These are phyloP conservation scores for Suillus occidentalis DNA, from an alignment of 768 basidiomycete genomes.

Conservation along the genomic window DNA sequence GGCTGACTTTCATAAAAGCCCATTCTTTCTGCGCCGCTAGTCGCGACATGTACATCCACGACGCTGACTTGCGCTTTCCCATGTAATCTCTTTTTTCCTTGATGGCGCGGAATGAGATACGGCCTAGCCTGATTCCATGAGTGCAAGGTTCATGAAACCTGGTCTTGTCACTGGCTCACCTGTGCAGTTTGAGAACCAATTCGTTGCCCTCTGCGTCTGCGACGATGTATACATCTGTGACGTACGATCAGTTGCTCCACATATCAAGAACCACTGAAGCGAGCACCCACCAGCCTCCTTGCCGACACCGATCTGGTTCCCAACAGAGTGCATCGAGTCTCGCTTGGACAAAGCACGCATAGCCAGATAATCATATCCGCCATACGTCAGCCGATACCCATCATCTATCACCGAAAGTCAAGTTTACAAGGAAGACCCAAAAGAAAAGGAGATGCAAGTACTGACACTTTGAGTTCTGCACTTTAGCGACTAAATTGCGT, in stretches of 20 bases:
- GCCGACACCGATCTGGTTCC: conserved; percentile 97
- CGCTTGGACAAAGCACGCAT: conserved; percentile 91
- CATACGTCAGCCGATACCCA: conserved; percentile 95
- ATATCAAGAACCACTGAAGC: not conserved
- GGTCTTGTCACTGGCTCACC: conserved; percentile 44
- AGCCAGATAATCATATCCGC: conserved; percentile 96
- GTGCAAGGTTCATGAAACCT: not conserved
- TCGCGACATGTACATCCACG: conserved; percentile 99
- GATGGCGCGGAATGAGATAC: conserved; percentile 96
- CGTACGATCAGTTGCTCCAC: not conserved
- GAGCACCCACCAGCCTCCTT: conserved; percentile 83
- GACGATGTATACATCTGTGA: conserved; percentile 83
- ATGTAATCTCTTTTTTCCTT: conserved; percentile 97
- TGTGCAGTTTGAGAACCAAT: conserved; percentile 91
- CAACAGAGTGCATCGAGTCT: conserved; percentile 86
- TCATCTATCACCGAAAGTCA: conserved; percentile 62
- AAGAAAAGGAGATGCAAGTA: conserved; percentile 1
- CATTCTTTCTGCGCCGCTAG: conserved; percentile 96
- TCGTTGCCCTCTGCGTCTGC: conserved; percentile 82
- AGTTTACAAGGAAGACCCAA: not conserved
- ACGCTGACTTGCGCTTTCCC: conserved; percentile 91
- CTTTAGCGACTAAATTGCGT: conserved; percentile 83
- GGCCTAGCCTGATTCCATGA: conserved; percentile 67
- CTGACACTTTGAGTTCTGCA: conserved; percentile 91
- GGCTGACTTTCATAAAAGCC: conserved; percentile 92